Evolutionary conservation across 257 asterid species (phyloP).

Genomic region (Solanum chmielewskii): DNA sequence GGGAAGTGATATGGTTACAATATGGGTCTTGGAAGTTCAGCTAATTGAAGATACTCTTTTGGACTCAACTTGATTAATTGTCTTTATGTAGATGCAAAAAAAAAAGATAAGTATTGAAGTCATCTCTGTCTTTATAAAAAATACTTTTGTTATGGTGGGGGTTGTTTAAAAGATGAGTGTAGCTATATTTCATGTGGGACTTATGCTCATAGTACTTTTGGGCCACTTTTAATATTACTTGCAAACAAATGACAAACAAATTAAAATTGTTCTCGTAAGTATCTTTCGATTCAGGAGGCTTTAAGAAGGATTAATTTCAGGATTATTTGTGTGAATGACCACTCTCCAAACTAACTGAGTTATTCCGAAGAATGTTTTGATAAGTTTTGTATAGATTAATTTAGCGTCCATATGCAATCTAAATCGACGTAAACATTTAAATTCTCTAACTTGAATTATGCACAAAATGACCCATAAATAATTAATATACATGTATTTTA

Average conservation of each 20-base stretch:
- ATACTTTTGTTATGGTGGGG: background rate
- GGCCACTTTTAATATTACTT: background rate
- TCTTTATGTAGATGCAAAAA: background rate
- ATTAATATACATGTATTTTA: background rate
- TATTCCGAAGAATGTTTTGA: too few species aligned
- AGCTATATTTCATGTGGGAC: background rate
- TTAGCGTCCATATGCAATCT: background rate
- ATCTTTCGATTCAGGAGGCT: background rate
- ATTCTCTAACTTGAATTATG: background rate
- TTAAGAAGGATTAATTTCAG: too few species aligned
- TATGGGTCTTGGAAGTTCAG: background rate
- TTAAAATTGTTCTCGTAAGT: background rate
- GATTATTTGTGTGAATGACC: too few species aligned
- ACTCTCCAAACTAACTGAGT: background rate
- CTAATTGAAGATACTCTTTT: background rate
- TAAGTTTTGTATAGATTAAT: background rate
- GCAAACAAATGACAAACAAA: background rate
- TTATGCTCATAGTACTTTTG: background rate
- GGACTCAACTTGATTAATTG: background rate
- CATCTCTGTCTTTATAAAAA: background rate
- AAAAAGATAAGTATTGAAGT: background rate
- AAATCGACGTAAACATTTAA: background rate
- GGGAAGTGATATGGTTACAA: background rate
- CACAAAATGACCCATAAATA: background rate
- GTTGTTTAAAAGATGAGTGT: background rate